Base-by-base conservation (phyloP, 495 filamentous ascomycete genomes). In the Xylaria scruposa region DNA sequence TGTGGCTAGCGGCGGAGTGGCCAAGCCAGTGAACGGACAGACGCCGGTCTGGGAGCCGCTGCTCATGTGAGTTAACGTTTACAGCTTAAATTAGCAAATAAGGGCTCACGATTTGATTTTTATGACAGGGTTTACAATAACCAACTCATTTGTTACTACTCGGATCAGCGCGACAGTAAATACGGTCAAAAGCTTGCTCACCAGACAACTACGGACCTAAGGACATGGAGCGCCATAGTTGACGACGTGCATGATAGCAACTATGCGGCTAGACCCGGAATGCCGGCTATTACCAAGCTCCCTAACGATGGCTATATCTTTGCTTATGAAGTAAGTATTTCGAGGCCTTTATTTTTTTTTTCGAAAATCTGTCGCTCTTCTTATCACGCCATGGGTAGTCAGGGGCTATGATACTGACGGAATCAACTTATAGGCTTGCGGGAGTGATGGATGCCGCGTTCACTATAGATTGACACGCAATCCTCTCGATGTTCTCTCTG, bases 11-110 rank as follows among this genome's bases (percentile, higher is more conserved):
- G 91, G 91, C 15, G 91, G 90, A 17, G 82, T 82, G 54, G 89
- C 90, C 0, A 74, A 81, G 26, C 89, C 91, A 0, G 81, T 85
- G 67, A 91, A 92, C 76, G 91, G 90, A 4, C 66, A 86, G 47
- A 90, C 89, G 0, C 89, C 91, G 3, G 86, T 93, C 7, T 93
- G 91, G 91, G 91, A 93, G 78, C 91, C 91, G 0, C 91, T 90
- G 76, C 77, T 93, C 24, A 73, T 92, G 81, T 75, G 24, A 19
- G 77, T 71, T 5, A 42, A 29, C 13, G 9, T 21, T 31, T 8
- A 10, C 49, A 36, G 6, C 5, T 2, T 10, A 38, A 29, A 7
- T 38, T 10, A 3, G 10, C 4, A 33, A 51, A 36, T n/a, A 51
- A 15, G 6, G 10, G 46, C 44, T 67, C 8, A 51, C 5, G 21